These are phyloP conservation scores for Ustilago tritici DNA, from an alignment of 1,284 basidiomycete species.

Conservation along the genomic window DNA sequence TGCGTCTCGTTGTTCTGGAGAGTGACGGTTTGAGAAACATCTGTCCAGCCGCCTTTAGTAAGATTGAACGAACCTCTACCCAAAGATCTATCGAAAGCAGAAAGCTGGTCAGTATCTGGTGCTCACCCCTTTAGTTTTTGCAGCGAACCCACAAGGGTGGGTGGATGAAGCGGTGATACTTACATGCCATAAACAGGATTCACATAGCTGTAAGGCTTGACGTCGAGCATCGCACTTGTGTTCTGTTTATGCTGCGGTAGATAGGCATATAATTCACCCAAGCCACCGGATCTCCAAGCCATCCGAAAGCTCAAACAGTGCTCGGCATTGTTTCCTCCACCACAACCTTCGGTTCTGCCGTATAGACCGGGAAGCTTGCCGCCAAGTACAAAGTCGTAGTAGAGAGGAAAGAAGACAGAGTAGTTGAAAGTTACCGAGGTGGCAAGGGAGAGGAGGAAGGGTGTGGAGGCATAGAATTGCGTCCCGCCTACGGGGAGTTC, in stretches of 20 bases:
- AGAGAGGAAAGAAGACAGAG: slow-evolving; percentile 69
- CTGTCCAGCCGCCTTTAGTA: slow-evolving; percentile 32
- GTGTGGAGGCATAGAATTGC: slow-evolving; percentile 30
- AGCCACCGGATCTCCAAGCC: slow-evolving; percentile 69
- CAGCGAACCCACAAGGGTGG: too few species aligned
- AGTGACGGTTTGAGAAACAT: slow-evolving; percentile 43
- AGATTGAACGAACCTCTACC: slow-evolving; percentile 45
- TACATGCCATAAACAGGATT: slow-evolving; percentile 51
- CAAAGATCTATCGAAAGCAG: slow-evolving; percentile 18
- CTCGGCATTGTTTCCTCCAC: slow-evolving; percentile 70
- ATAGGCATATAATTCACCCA: slow-evolving; percentile 74
- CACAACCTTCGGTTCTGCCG: slow-evolving; percentile 70
- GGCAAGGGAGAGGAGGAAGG: slow-evolving; percentile 20
- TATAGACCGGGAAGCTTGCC: slow-evolving; percentile 72
- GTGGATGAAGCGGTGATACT: slow-evolving; percentile 3
- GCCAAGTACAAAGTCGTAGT: slow-evolving; percentile 70
- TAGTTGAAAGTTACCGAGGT: slow-evolving; percentile 56
- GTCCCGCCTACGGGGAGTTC: slow-evolving; percentile 61
- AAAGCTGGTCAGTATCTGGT: too few species aligned
- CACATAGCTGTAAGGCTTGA: slow-evolving; percentile 39
- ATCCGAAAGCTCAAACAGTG: slow-evolving; percentile 70
- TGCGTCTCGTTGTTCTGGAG: slow-evolving; percentile 6
- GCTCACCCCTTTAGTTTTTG: too few species aligned
- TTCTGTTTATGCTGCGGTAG: slow-evolving; percentile 46
- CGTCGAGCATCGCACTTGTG: slow-evolving; percentile 16